Evolutionary conservation across 208 protist species (phyloP).

Genomic region (Sergeia podlipaevii): DNA sequence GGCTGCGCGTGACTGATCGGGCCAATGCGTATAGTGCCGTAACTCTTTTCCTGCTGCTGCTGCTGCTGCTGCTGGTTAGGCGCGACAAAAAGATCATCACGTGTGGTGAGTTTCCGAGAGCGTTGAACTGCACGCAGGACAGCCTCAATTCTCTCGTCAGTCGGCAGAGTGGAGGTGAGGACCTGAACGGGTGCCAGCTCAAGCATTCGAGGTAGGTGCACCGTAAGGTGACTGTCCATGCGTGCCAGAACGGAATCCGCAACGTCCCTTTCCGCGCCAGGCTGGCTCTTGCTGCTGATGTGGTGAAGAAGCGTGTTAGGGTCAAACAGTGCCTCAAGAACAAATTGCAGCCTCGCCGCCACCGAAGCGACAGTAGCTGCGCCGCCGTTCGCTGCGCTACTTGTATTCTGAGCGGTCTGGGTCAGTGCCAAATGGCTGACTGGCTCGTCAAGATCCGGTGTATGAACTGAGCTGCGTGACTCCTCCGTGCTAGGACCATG

Average conservation of each 20-base stretch:
- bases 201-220: conserved; percentile 1
- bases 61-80: too few species aligned
- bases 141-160: too few species aligned
- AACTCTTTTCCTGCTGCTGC: too few species aligned
- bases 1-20: too few species aligned
- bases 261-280: background rate
- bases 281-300: background rate
- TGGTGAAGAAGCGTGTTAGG: background rate
- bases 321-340: background rate
- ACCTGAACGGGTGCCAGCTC: background rate
- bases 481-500: too few species aligned
- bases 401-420: background rate
- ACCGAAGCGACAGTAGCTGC: background rate
- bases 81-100: too few species aligned
- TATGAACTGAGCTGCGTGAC: too few species aligned
- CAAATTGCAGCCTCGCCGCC: background rate
- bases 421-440: background rate
- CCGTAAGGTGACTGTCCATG: conserved; percentile 6
- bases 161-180: too few species aligned
- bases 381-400: background rate
- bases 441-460: too few species aligned
- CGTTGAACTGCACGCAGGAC: too few species aligned
- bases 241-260: background rate
- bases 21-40: too few species aligned
- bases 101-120: too few species aligned